Conservation (phyloP, 163 green algal genomes). For the Chloroidium sp. region DNA sequence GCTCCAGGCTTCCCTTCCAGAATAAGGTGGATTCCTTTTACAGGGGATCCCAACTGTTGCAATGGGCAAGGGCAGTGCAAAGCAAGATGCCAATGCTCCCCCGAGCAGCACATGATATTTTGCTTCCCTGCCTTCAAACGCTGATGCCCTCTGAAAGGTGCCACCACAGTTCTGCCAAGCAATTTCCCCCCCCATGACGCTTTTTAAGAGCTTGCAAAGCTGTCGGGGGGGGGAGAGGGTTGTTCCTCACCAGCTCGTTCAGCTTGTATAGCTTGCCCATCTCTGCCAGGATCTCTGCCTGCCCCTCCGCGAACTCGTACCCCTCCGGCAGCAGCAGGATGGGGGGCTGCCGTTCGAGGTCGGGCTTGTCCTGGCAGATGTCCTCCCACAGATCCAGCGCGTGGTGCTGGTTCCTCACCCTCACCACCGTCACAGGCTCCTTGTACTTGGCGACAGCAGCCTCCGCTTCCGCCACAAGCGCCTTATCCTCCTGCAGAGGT, state of each 20-base stretch:
- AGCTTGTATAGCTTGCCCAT: neutral
- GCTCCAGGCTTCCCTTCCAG: too few species aligned
- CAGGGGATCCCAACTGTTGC: too few species aligned
- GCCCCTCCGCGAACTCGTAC: neutral
- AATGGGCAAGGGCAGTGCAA: too few species aligned
- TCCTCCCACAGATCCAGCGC: constrained; percentile 8
- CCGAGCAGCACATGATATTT: too few species aligned
- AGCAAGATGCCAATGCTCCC: too few species aligned
- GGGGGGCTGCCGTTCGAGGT: neutral
- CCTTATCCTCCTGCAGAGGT: constrained; percentile 5
- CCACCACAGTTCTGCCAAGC: too few species aligned
- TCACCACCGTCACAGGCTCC: constrained; percentile 3
- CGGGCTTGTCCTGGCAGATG: constrained; percentile 1
- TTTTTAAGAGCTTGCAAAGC: neutral
- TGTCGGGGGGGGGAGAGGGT: neutral
- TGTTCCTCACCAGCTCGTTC: neutral
- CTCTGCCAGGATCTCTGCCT: neutral
- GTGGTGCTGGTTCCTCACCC: neutral
- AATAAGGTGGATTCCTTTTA: too few species aligned
- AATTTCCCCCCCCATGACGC: neutral
- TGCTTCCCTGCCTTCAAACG: too few species aligned
- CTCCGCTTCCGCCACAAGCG: neutral
- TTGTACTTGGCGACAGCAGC: neutral
- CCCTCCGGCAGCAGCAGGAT: constrained; percentile 12
- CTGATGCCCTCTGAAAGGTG: too few species aligned